These are phyloP conservation scores for Angophora floribunda DNA, from an alignment of 345 rosid genomes.

Conservation along the genomic window DNA sequence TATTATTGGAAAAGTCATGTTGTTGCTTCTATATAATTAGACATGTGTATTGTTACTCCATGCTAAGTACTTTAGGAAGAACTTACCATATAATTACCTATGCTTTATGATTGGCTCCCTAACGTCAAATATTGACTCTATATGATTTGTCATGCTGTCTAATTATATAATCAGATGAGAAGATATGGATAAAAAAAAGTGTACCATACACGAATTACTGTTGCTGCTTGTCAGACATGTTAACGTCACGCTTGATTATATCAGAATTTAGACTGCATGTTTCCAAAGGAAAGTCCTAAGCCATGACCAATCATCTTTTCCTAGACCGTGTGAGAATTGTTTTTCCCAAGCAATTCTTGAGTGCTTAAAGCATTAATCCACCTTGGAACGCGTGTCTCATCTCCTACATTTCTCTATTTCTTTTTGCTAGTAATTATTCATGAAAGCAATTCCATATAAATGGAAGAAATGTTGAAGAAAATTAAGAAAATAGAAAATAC, in stretches of 20 bases:
- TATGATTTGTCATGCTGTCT: rapidly evolving
- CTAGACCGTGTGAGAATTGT: background rate
- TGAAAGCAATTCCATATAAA: background rate
- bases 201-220: background rate
- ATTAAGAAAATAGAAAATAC: background rate
- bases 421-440: background rate
- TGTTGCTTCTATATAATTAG: background rate
- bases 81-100: background rate
- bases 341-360: background rate
- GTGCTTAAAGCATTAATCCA: background rate
- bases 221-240: background rate
- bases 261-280: background rate
- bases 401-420: background rate
- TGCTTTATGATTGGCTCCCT: too few species aligned
- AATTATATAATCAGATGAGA: background rate
- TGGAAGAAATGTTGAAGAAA: background rate
- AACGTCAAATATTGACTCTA: background rate
- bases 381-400: background rate
- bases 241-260: background rate
- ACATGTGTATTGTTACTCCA: background rate
- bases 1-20: background rate
- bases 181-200: background rate
- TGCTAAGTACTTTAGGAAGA: background rate
- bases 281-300: background rate
- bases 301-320: background rate